Conservation (phyloP, 23 red algal genomes). For the Pyropia yezoensis region DNA sequence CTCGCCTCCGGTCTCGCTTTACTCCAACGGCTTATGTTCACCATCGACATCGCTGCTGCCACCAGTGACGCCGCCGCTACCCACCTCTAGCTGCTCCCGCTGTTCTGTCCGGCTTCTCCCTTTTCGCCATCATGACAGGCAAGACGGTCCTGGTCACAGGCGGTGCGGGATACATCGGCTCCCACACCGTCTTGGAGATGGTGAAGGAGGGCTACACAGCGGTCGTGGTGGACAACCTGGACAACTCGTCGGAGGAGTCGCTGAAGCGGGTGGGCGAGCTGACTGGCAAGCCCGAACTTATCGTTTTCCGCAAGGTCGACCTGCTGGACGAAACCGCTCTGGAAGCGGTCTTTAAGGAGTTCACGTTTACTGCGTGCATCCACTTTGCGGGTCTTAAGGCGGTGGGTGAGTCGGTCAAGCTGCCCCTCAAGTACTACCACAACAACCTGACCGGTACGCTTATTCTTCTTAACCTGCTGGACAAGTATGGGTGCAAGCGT, state of each 20-base stretch:
- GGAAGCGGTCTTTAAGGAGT: slow-evolving; percentile 66
- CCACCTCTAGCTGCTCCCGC: no score
- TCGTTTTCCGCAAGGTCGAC: slow-evolving; percentile 83
- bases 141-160: slow-evolving; percentile 90
- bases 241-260: slow-evolving; percentile 87
- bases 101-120: no score
- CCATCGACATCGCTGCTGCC: no score
- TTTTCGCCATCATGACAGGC: not conserved
- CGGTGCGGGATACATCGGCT: slow-evolving; percentile 97
- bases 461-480: slow-evolving; percentile 67
- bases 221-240: slow-evolving; percentile 93
- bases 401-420: slow-evolving; percentile 90
- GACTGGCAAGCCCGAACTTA: slow-evolving; percentile 60
- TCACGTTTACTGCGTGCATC: slow-evolving; percentile 77
- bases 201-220: slow-evolving; percentile 47
- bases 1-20: no score
- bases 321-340: slow-evolving; percentile 57
- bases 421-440: slow-evolving; percentile 87
- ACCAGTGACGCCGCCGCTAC: no score
- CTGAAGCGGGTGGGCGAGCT: slow-evolving; percentile 77
- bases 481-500: slow-evolving; percentile 74
- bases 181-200: slow-evolving; percentile 94
- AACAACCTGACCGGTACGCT: slow-evolving; percentile 95
- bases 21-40: no score
- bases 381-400: slow-evolving; percentile 99